phyloP scores from a whole-genome alignment of 352 stramenopile species.

The Globisporangium camurandrum region DNA sequence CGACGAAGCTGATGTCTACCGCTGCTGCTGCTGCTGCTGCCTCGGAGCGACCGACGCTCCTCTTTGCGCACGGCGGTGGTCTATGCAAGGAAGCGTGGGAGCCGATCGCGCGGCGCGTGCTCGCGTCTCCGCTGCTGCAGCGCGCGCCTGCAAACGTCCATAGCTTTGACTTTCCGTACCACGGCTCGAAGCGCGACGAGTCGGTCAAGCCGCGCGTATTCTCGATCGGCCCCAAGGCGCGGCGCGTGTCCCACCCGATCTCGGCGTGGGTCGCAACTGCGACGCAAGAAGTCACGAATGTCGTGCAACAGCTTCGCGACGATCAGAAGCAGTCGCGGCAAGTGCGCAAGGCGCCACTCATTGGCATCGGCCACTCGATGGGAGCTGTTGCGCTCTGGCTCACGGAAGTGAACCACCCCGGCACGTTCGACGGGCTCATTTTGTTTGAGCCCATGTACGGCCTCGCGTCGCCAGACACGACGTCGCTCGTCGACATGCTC shows the following conservation, averaged over 20 bases:
- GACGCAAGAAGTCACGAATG: conserved; percentile 10
- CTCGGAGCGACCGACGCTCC: not conserved
- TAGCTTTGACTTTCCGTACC: conserved; percentile 32
- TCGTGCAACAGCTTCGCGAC: conserved; percentile 8
- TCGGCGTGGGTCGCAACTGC: conserved; percentile 18
- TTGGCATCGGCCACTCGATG: conserved; percentile 50
- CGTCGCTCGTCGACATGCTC: conserved; percentile 23
- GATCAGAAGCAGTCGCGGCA: not conserved
- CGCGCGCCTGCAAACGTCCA: not conserved
- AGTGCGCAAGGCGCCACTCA: conserved; percentile 17
- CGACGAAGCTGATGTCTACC: no score
- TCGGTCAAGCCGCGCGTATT: conserved; percentile 16
- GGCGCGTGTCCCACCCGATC: conserved; percentile 28
- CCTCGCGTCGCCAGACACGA: conserved; percentile 2
- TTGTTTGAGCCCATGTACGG: conserved; percentile 39
- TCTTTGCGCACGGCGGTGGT: conserved; percentile 15
- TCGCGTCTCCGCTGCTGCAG: not conserved
- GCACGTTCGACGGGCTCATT: conserved; percentile 33
- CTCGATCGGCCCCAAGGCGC: conserved; percentile 3
- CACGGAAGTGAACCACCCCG: conserved; percentile 22
- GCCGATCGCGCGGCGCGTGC: conserved; percentile 29
- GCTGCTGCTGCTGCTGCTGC: no score
- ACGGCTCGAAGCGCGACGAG: conserved; percentile 30
- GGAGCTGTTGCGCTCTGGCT: conserved; percentile 30
- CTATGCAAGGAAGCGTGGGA: conserved; percentile 48